These are phyloP conservation scores for Magnusiomyces clavatus DNA, from an alignment of 1,139 yeast species.

Conservation along the genomic window DNA sequence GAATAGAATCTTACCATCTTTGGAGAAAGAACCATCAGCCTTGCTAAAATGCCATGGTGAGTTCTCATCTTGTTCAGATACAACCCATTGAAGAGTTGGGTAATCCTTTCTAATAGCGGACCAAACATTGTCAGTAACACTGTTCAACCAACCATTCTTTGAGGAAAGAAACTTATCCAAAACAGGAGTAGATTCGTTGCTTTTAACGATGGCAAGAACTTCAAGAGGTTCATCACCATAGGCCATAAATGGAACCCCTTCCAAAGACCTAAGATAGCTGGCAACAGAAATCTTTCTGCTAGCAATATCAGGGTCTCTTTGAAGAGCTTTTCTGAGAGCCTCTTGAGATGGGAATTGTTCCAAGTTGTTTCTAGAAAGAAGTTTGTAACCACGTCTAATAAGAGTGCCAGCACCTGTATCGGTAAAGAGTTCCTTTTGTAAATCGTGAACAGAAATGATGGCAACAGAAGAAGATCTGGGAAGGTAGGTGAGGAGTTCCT, in stretches of 20 bases:
- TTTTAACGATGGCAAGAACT: slow-evolving; percentile 75
- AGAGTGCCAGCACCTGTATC: slow-evolving; percentile 99
- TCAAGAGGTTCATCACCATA: slow-evolving; percentile 96
- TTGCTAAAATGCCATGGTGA: slow-evolving; percentile 87
- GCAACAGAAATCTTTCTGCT: slow-evolving; percentile 48
- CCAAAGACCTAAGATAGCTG: slow-evolving; percentile 68
- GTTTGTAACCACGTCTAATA: slow-evolving; percentile 93
- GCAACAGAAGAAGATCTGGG: slow-evolving; percentile 98
- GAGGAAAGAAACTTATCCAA: slow-evolving; percentile 84
- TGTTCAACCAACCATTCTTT: slow-evolving; percentile 93
- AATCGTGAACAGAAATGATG: slow-evolving; percentile 85
- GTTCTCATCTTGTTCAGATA: slow-evolving; percentile 83
- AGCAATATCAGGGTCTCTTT: slow-evolving; percentile 67
- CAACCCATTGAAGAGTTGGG: slow-evolving; percentile 73
- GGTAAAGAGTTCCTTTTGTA: slow-evolving; percentile 94
- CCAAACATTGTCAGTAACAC: slow-evolving; percentile 93
- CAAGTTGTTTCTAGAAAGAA: slow-evolving; percentile 57
- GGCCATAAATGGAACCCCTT: slow-evolving; percentile 55
- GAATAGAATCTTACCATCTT: slow-evolving; percentile 81
- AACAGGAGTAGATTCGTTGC: slow-evolving; percentile 48
- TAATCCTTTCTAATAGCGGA: slow-evolving; percentile 71
- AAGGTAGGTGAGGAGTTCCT: slow-evolving; percentile 82
- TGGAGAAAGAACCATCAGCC: slow-evolving; percentile 89
- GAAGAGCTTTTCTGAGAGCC: slow-evolving; percentile 63
- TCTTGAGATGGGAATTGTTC: slow-evolving; percentile 67